A percentile compares a stretch with the other conserved stretches of the same genome.
phyloP scores from a whole-genome alignment of 2,329 filamentous ascomycete species.

The Colletotrichum scovillei region DNA sequence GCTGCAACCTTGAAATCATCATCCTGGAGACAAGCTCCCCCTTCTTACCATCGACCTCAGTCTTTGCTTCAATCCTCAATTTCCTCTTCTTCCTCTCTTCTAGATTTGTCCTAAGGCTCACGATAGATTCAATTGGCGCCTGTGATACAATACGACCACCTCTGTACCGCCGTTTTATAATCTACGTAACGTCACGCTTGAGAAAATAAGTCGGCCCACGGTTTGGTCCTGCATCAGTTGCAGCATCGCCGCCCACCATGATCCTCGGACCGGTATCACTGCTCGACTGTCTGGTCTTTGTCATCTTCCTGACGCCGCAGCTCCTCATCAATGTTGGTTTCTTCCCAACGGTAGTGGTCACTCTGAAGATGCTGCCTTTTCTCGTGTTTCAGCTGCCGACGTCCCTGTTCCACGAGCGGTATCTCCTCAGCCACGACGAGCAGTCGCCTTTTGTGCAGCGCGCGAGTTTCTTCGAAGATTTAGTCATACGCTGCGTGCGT shows the following conservation, averaged over 20 bases:
- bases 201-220: background rate
- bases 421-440: slow-evolving; percentile 54
- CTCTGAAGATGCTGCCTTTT: slow-evolving; percentile 74
- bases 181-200: background rate
- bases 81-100: background rate
- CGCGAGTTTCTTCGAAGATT: slow-evolving; percentile 80
- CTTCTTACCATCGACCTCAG: background rate
- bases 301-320: slow-evolving; percentile 77
- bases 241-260: slow-evolving; percentile 59
- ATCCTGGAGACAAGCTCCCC: background rate
- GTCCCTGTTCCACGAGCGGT: slow-evolving; percentile 68
- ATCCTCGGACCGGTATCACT: slow-evolving; percentile 80
- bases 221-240: background rate
- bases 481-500: slow-evolving; percentile 81
- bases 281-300: slow-evolving; percentile 80
- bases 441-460: slow-evolving; percentile 69
- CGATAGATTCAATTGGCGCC: slow-evolving; percentile 9
- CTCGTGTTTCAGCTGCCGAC: slow-evolving; percentile 71
- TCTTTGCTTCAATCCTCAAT: background rate
- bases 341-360: slow-evolving; percentile 66
- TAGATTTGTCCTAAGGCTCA: background rate
- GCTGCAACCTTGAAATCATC: background rate
- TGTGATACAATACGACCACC: background rate
- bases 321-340: slow-evolving; percentile 76
- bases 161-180: background rate